These are phyloP conservation scores for Artomyces pyxidatus DNA, from an alignment of 768 basidiomycete genomes.

Conservation along the genomic window DNA sequence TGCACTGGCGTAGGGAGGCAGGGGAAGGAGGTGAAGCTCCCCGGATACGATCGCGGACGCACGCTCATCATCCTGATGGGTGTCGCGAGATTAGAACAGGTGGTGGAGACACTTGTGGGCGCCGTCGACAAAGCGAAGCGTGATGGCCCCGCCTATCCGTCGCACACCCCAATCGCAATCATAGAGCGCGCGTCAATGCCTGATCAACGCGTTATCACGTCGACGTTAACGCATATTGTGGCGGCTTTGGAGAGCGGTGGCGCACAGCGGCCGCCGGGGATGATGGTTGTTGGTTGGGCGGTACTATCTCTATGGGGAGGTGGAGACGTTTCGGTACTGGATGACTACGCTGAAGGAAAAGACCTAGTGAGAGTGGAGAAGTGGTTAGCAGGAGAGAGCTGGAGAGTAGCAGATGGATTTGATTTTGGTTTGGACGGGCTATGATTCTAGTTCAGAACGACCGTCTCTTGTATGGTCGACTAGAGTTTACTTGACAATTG, in stretches of 20 bases:
- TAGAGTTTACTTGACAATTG: too few species aligned
- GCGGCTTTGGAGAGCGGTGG: constrained; percentile 64
- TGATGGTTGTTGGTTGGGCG: constrained; percentile 94
- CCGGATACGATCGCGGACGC: constrained; percentile 74
- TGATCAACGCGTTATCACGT: constrained; percentile 80
- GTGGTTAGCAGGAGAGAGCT: constrained; percentile 58
- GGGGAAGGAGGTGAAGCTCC: constrained; percentile 78
- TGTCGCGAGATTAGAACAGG: constrained; percentile 72
- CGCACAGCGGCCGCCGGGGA: constrained; percentile 90
- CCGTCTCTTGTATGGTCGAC: not conserved
- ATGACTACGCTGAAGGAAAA: constrained; percentile 37
- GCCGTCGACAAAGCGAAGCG: constrained; percentile 21
- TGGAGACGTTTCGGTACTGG: constrained; percentile 67
- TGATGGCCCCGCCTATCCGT: constrained; percentile 59
- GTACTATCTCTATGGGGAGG: constrained; percentile 66
- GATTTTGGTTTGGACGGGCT: constrained; percentile 31
- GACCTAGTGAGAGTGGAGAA: constrained; percentile 39
- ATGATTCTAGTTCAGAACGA: not conserved
- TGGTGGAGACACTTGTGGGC: constrained; percentile 52
- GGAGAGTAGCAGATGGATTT: constrained; percentile 63
- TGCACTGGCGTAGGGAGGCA: constrained; percentile 91
- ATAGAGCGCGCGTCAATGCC: constrained; percentile 92
- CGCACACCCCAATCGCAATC: constrained; percentile 77
- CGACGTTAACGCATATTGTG: constrained; percentile 67
- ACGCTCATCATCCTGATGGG: constrained; percentile 93